Percentiles rank a stretch among this genome's conserved stretches.
Evolutionary conservation across 768 basidiomycete species (phyloP).

Genomic region (Lenzites betulinus): DNA sequence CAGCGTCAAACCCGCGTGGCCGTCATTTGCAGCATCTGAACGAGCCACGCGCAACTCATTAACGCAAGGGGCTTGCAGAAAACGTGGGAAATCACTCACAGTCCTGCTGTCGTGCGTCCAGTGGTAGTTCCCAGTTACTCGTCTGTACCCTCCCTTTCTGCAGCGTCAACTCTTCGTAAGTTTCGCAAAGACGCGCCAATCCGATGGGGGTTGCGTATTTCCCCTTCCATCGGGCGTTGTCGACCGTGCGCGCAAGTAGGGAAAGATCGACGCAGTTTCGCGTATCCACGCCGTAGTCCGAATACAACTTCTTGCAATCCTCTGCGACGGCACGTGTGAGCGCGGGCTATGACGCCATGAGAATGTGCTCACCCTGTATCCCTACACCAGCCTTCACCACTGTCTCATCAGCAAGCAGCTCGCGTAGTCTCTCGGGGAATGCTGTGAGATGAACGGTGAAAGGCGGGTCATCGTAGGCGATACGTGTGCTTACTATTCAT

Average conservation of each 20-base stretch:
- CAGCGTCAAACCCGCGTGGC: slow-evolving; percentile 60
- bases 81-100: slow-evolving; percentile 49
- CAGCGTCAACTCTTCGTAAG: slow-evolving; percentile 54
- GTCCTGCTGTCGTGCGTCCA: slow-evolving; percentile 51
- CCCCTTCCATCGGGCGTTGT: slow-evolving; percentile 74
- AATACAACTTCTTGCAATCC: slow-evolving; percentile 68
- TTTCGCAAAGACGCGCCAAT: slow-evolving; percentile 63
- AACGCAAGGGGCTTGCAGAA: not conserved
- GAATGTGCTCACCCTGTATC: slow-evolving; percentile 55
- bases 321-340: slow-evolving; percentile 39
- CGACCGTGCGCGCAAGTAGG: slow-evolving; percentile 67
- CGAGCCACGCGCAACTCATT: slow-evolving; percentile 18
- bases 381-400: slow-evolving; percentile 71
- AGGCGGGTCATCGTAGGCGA: not conserved
- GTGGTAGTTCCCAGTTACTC: slow-evolving; percentile 67
- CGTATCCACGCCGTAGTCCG: slow-evolving; percentile 42
- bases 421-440: slow-evolving; percentile 41
- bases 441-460: not conserved
- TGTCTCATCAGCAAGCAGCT: slow-evolving; percentile 53
- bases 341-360: not conserved
- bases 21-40: slow-evolving; percentile 73
- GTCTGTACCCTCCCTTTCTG: slow-evolving; percentile 60
- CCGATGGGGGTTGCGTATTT: slow-evolving; percentile 61
- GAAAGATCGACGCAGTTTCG: slow-evolving; percentile 68
- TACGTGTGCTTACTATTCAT: slow-evolving; percentile 49